Evolutionary conservation across 805 yeast species (phyloP).

Genomic region (Barnettozyma pratensis): DNA sequence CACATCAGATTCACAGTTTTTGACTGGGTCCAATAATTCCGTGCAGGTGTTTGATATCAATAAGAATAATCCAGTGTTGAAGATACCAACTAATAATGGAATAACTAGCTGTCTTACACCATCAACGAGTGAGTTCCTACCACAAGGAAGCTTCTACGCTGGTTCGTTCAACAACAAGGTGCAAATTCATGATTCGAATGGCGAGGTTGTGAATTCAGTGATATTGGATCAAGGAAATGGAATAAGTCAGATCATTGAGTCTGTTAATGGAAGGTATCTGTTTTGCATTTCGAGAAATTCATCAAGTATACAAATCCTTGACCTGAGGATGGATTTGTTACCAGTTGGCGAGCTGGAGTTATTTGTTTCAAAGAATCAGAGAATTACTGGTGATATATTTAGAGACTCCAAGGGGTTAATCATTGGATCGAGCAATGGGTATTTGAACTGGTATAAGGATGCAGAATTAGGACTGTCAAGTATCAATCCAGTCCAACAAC

Average conservation of each 20-base stretch:
- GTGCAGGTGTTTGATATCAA: conserved; percentile 28
- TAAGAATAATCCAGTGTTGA: conserved; percentile 19
- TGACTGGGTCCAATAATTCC: conserved; percentile 28
- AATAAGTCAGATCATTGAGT: conserved; percentile 29
- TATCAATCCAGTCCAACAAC: neutral
- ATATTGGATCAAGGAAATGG: conserved; percentile 26
- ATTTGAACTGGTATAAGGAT: conserved; percentile 18
- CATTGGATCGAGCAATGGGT: conserved; percentile 23
- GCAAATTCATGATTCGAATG: conserved; percentile 24
- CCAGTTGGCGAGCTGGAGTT: conserved; percentile 9
- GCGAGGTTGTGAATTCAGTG: conserved; percentile 14
- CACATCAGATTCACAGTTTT: conserved; percentile 18
- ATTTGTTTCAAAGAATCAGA: conserved; percentile 16
- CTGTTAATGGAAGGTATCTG: conserved; percentile 32
- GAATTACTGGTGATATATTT: conserved; percentile 20
- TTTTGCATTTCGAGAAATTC: conserved; percentile 29
- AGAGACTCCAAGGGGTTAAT: conserved; percentile 24
- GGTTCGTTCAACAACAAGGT: conserved; percentile 31
- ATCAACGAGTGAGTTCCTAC: conserved; percentile 10
- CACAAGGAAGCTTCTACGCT: conserved; percentile 20
- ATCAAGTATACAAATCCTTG: conserved; percentile 29
- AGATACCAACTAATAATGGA: conserved; percentile 9
- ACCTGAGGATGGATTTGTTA: conserved; percentile 27
- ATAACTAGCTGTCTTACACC: conserved; percentile 17
- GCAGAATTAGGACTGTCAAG: conserved; percentile 18